phyloP scores from a whole-genome alignment of 2,329 filamentous ascomycete genomes.

The Fusarium verrucosum region DNA sequence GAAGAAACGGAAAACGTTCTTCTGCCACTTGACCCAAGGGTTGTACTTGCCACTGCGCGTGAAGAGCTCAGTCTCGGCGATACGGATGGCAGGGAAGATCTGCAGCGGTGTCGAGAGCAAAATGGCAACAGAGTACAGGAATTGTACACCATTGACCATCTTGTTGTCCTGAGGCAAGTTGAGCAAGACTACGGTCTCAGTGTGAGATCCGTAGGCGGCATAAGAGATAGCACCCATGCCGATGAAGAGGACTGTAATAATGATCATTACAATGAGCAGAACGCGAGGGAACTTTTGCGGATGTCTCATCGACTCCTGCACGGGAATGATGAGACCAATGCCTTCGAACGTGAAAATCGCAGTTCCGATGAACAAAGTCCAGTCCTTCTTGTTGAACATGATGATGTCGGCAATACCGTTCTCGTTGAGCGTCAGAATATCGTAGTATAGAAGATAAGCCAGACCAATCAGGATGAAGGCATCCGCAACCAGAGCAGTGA shows the following conservation, averaged over 20 bases:
- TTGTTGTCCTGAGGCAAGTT: conserved; percentile 97
- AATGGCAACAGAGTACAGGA: conserved; percentile 98
- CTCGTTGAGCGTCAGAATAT: conserved; percentile 81
- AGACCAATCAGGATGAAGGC: conserved; percentile 93
- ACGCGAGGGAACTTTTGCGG: conserved; percentile 91
- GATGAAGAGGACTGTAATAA: conserved; percentile 91
- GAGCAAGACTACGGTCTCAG: conserved; percentile 94
- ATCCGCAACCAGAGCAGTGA: conserved; percentile 92
- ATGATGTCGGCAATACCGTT: conserved; percentile 86
- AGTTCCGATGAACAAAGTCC: conserved; percentile 98
- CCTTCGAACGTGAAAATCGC: conserved; percentile 99
- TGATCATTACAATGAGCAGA: conserved; percentile 89
- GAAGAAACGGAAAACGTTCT: conserved; percentile 95
- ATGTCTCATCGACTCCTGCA: conserved; percentile 95
- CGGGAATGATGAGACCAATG: conserved; percentile 96
- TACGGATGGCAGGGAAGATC: conserved; percentile 97
- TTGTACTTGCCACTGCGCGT: conserved; percentile 97
- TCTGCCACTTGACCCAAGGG: conserved; percentile 99
- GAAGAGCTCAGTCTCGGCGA: conserved; percentile 93
- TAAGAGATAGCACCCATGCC: conserved; percentile 94
- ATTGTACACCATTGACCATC: conserved; percentile 94
- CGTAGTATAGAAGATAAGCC: conserved; percentile 95
- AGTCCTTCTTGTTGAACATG: conserved; percentile 88
- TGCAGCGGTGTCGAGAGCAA: conserved; percentile 93
- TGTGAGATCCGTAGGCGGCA: conserved; percentile 92